Evolutionary conservation across 495 filamentous ascomycete species (phyloP).

Genomic region (Penicillium paxilli): DNA sequence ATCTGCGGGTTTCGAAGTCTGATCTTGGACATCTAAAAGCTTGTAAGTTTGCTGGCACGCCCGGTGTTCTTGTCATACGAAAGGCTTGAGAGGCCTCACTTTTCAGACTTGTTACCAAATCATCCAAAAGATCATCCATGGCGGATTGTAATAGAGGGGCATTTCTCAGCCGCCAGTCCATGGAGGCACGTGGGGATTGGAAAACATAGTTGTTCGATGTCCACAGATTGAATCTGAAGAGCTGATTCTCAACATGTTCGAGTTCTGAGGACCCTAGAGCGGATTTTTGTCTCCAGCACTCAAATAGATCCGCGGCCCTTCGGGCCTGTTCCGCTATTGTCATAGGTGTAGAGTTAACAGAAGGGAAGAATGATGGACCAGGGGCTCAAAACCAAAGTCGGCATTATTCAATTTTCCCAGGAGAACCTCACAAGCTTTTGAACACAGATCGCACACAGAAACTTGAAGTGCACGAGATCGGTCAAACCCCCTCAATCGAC

Average conservation of each 20-base stretch:
- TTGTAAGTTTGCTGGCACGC: no score
- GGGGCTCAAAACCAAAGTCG: not conserved
- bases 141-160: slow-evolving; percentile 11
- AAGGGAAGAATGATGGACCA: not conserved
- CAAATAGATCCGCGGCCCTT: not conserved
- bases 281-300: not conserved
- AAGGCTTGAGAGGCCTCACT: not conserved
- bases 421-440: no score
- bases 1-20: not conserved
- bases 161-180: slow-evolving; percentile 22
- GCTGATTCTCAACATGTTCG: slow-evolving; percentile 7
- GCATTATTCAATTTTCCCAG: no score
- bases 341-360: not conserved
- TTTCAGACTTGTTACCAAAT: slow-evolving; percentile 6
- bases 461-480: no score
- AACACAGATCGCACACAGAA: no score
- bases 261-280: not conserved
- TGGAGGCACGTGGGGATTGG: slow-evolving; percentile 12
- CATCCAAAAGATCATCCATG: slow-evolving; percentile 12
- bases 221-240: slow-evolving; percentile 22
- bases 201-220: slow-evolving; percentile 15
- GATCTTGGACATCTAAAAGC: not conserved
- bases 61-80: no score
- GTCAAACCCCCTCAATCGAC: no score
- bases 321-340: not conserved